Base-by-base conservation (phyloP, 2,329 filamentous ascomycete species). In the Xylaria sp. region DNA sequence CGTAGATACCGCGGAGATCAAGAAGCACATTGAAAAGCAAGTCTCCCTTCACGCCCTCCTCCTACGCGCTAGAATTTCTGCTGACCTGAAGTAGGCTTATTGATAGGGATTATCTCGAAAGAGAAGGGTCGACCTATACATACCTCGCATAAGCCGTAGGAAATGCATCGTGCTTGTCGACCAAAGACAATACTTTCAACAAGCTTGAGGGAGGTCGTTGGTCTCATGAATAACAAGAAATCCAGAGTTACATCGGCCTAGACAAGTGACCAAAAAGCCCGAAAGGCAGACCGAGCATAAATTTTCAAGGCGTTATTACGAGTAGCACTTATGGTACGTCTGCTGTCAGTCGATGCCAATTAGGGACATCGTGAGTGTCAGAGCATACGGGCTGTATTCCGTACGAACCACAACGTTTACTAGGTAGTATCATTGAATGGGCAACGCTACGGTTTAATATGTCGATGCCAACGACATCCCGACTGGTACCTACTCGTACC, bases 1-100 rank as follows among this genome's bases (percentile, higher is more conserved):
- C 16, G 80, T 99, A 60, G 92, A 96, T 70, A 83, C 92, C 47
- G 80, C 80, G 1, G 91, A 94, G 64, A 97, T 99, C 66, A 99
- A 99, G 84, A 88, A 89, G 78, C 95, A 97, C 73, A 97, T 99
- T 74, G 94, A 97, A 75, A 92, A 90, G 86, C 92, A 76, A 70
- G 88, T 81, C 11, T 42, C 37, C 37, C 9, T 30, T 35, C 54
- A n/a, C 48, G 7, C 53, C 18, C 44, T 13, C 6, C 57, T 42
- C 53, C 16, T 18, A 1, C 16, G 16, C 19, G 23, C 35, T n/a
- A 3, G 19, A 35, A 18, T 10, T 42, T 51, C 56, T 57, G 34
- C 72, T 76, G 69, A 76, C 64, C 11, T 46, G 37, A 46, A n/a
- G 48, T 66, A 92, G 90, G 72, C 79, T 96, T 65, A 93, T 96